Base-by-base conservation (phyloP, 2,329 filamentous ascomycete species). In the Aspergillus jensenii region DNA sequence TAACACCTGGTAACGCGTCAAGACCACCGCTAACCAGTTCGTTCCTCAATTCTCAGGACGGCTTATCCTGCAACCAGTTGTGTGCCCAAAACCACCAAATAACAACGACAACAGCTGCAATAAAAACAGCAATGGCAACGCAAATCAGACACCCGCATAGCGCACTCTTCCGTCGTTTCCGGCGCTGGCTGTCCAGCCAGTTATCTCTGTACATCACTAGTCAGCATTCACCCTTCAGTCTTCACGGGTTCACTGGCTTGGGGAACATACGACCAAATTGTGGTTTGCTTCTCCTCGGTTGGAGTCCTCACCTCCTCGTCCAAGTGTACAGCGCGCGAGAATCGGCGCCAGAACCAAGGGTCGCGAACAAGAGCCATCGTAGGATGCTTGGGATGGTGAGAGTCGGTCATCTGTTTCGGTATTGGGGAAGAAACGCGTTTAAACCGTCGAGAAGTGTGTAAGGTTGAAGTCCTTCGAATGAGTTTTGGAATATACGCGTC, bases 331-430 rank as follows among this genome's bases (percentile, higher is more conserved):
- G 84, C 84, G 51, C 77, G 71, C 59, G 81, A 84, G 75, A 86
- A 86, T 65, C 84, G 81, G 56, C 79, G 79, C 84, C 84, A 87
- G 73, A 86, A 87, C 49, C 76, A 78, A 23, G 83, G 83, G 66
- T 87, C 84, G 61, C 79, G 79, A 58, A 82, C 77, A 46, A 76
- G 74, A n/a, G 78, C 76, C 81, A 82, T 82, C 12, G 41, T 53
- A 14, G 12, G 25, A 17, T 33, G 8, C n/a, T 17, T 43, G 17
- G 40, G 40, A 40, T 17, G 15, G 6, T 7, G 12, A 14, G 23
- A 6, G 25, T 15, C 14, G 23, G 11, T 46, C 21, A 46, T 46
- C 6, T 25, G 44, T 27, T 6, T 31, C n/a, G 23, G 23, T 44
- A 7, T 3, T 6, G 8, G 41, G 21, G 12, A 23, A 8, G 17